Conservation (phyloP, 345 rosid species). For the Kernera saxatilis region DNA sequence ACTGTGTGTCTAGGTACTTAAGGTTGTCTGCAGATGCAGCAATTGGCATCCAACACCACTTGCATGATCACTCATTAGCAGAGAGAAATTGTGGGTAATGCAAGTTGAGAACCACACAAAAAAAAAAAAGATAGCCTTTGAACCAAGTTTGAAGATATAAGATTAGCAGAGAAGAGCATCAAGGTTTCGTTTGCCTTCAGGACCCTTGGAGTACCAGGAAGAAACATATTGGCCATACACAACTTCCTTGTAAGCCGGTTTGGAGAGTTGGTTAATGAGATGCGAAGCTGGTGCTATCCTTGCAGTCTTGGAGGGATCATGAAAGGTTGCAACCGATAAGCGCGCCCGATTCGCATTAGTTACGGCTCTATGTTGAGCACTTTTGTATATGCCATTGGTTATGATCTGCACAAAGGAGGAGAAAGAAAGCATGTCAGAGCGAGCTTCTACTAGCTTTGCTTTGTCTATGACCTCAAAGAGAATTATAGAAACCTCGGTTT, state of each 20-base stretch:
- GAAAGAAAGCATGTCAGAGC: background rate
- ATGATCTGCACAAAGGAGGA: conserved; percentile 46
- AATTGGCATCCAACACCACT: background rate
- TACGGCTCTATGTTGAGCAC: conserved; percentile 64
- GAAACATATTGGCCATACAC: conserved; percentile 61
- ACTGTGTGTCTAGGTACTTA: background rate
- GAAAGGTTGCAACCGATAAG: conserved; percentile 80
- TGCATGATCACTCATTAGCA: background rate
- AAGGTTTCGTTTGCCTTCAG: conserved; percentile 71
- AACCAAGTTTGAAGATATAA: background rate
- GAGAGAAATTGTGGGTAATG: background rate
- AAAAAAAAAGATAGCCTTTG: background rate
- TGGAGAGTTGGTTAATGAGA: conserved; percentile 38
- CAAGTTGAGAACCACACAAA: background rate
- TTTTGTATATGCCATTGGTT: conserved; percentile 68
- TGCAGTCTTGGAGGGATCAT: conserved; percentile 68
- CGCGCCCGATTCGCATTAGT: conserved; percentile 57
- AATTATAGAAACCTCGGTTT: conserved; percentile 59
- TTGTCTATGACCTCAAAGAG: background rate
- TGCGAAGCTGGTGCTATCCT: conserved; percentile 55
- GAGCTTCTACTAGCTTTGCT: background rate
- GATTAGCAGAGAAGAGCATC: conserved; percentile 44
- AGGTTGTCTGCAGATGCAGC: background rate
- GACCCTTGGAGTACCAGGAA: conserved; percentile 82
- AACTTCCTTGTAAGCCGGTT: conserved; percentile 42